These are phyloP conservation scores for Areca catechu DNA, from an alignment of 176 grass and related monocot species.

Conservation along the genomic window DNA sequence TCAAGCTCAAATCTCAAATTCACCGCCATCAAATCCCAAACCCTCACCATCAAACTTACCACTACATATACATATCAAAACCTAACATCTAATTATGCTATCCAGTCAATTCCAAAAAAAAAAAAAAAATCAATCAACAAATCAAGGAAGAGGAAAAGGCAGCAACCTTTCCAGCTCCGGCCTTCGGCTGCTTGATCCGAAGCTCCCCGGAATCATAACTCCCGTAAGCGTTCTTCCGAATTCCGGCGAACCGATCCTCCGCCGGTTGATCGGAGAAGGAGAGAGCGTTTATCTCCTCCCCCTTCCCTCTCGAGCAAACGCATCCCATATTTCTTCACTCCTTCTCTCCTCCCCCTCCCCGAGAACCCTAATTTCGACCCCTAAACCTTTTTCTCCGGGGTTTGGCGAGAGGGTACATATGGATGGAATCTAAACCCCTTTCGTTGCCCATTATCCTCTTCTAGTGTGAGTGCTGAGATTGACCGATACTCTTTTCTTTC, in stretches of 20 bases:
- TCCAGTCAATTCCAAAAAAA: neutral
- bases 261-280: neutral
- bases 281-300: neutral
- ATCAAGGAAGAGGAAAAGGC: neutral
- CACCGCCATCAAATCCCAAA: too few species aligned
- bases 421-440: neutral
- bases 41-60: too few species aligned
- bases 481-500: slow-evolving; percentile 13
- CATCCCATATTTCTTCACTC: slow-evolving; percentile 44
- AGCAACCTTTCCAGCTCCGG: slow-evolving; percentile 40
- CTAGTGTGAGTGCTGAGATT: slow-evolving; percentile 27
- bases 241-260: slow-evolving; percentile 7
- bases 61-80: too few species aligned
- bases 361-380: slow-evolving; percentile 11
- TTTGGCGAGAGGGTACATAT: slow-evolving; percentile 1
- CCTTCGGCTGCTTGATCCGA: slow-evolving; percentile 43
- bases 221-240: slow-evolving; percentile 22
- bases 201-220: slow-evolving; percentile 67
- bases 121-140: neutral
- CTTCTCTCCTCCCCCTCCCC: too few species aligned
- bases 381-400: neutral
- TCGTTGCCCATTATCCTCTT: slow-evolving; percentile 15
- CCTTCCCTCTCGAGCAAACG: slow-evolving; percentile 30
- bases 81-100: too few species aligned
- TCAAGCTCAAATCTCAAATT: too few species aligned